Evolutionary conservation across 2,329 filamentous ascomycete species (phyloP), one percentile per base, ranked within the genome.

Genomic region (Cladosporium sp.): DNA sequence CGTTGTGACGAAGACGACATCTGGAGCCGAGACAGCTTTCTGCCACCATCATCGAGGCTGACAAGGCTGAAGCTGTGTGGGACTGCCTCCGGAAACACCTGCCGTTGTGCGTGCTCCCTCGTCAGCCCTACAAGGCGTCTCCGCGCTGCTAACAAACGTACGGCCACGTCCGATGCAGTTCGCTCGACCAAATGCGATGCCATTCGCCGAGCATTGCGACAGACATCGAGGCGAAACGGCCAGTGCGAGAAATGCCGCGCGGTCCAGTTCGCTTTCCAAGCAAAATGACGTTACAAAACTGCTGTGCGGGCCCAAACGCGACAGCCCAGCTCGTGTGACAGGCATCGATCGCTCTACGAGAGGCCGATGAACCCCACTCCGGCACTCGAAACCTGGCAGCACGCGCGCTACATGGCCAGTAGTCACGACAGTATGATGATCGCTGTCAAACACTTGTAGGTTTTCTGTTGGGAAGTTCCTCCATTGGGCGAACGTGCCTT

Each of bases 201-300:
- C 25, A 30, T 17, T 4, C 43, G 43, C 22, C 22, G 22, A 47
- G 15, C 15, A n/a, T 42, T 14, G n/a, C 36, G 30, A 38, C 51
- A 54, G 20, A 40, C 20, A 6, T 34, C 28, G 12, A 37, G 14
- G 2, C 12, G 30, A 20, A 50, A 50, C 30, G 25, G 30, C 30
- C 22, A 30, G 25, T 47, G 43, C 47, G 30, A 20, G n/a, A 42
- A 34, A 49, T 49, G 54, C 49, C 54, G 54, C 54, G 54, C 34
- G 54, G 54, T 56, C 42, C n/a, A 20, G 49, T 3, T 39, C 14
- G 34, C 12, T 30, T 39, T 39, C 54, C 42, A 56, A 56, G 42
- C 42, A 56, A 47, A 56, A 56, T 56, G 54, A 56, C 54, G 42
- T 34, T 56, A 47, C 43, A 30, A 20, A 28, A 30, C 40, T 20